Evolutionary conservation across 139 green algal species (phyloP), one percentile per base, ranked within the genome.

Genomic region (Coelastrella sp.): DNA sequence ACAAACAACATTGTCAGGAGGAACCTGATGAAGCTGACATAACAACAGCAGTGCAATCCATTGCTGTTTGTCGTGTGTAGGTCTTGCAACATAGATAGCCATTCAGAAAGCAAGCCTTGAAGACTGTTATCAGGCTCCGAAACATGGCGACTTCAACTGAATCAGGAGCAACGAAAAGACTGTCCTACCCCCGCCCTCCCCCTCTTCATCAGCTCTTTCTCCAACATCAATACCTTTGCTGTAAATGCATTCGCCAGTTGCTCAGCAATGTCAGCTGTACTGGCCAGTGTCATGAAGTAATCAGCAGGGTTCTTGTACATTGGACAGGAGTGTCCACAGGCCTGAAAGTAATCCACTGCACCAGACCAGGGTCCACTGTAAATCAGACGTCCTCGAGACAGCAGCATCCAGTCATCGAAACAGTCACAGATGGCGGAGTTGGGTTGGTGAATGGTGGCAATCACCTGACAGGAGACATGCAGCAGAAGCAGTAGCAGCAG

Each of bases 351-450:
- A n/a, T 32, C 37, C 0, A 94, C 87, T 0, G 92, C 87, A 0
- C 72, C 72, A 4, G 7, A 32, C 94, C 94, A 96, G 5, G 84
- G 43, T n/a, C n/a, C n/a, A n/a, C n/a, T n/a, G n/a, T 94, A 96
- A 64, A 93, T 51, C 17, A 89, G 59, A 1, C 75, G 72, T 7
- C 94, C 94, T 6, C 50, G 38, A 3, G 91, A 85, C 59, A 97
- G 89, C 85, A 97, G 91, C 88, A 95, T 86, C 76, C 94, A 92
- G 88, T 96, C 91, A 64, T 96, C 93, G 80, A 96, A 96, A 51
- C 87, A 64, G 59, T 91, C 84, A 1, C 89, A 93, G 87, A 97
- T 95, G 75, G 92, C 72, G 11, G 62, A 87, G 85, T 93, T 94
- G 74, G 93, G 93, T 79, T 96, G 93, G 86, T 96, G 93, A 67